Evolutionary conservation across 208 protist genomes (phyloP), one percentile per base, ranked within the genome.

Genomic region (Endotrypanum monterogeii): DNA sequence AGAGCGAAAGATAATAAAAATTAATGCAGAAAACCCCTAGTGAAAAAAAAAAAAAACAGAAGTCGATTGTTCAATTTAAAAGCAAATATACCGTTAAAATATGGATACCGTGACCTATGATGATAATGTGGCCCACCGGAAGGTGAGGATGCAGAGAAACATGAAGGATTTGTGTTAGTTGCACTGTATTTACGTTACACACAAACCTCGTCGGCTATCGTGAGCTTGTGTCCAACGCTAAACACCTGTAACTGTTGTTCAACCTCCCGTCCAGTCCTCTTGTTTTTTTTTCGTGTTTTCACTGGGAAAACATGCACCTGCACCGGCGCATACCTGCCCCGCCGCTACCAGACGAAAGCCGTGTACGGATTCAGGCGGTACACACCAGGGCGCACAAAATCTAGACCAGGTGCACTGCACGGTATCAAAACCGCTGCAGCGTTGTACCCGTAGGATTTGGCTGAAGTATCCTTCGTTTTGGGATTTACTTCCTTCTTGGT

Each of bases 291-390:
- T 25, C 11, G 30, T 62, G 16, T 37, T n/a, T 37, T 12, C 1
- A 46, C 58, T 63, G 16, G n/a, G n/a, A n/a, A n/a, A 46, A 63
- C 2, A 55, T 69, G 28, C 39, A 6, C 23, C 46, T 4, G 25
- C 4, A 32, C 30, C 23, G 20, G 73, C 58, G 35, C 7, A 12
- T 37, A 46, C 32, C 12, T 63, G 23, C 25, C 7, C 20, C 18
- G 32, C 39, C 35, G 20, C 58, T 23, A 55, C 28, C 74, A 74
- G 32, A 63, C 32, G 18, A 79, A 18, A 50, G 25, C 61, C 18
- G 55, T 75, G 73, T 87, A 87, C 37, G 83, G 83, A 54, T 87
- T 82, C 61, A 77, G 56, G 60, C 79, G 79, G 70, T 78, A 84
- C 63, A 72, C 72, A 46, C 61, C 58, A 9, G 50, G 73, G 7